Base-by-base conservation (phyloP, 352 stramenopile genomes). In the Aphanomyces invadans region DNA sequence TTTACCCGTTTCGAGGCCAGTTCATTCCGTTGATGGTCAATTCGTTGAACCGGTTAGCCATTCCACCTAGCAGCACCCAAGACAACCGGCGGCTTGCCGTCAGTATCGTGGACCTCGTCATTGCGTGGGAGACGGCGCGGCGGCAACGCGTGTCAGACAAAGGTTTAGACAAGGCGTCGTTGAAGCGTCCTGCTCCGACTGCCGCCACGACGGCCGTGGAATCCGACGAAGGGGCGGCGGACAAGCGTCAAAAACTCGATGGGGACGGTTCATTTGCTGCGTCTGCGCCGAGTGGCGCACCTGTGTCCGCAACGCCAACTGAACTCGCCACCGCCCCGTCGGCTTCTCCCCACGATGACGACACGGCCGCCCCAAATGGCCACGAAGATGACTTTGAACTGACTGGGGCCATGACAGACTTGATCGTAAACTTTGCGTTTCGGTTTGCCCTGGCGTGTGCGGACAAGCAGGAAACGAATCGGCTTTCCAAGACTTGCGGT, bases 11-110 rank as follows among this genome's bases (percentile, higher is more conserved):
- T 71, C 87, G 94, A 36, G 79, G 76, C 36, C 84, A 97, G 60
- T 98, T 99, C 74, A 83, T 98, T 21, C 83, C 90, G 28, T 87
- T 98, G 7, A 98, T 99, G 91, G 87, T 98, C 5, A 97, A 97
- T 59, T 98, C 90, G 38, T 74, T 99, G 15, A 98, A 95, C 53
- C 86, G 90, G 23, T 73, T 99, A 32, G 95, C 94, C n/a, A 91
- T 98, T 33, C 92, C 94, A 38, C 91, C 90, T 2, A 98, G 92
- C 72, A 92, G 80, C 66, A 88, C 90, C 19, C 77, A 88, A 21
- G 95, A 99, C 70, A 97, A 98, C 65, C 82, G 90, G 21, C 74
- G 89, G 25, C 81, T 99, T 38, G 86, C 92, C 5, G 83, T 99
- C 0, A 90, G 90, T 52, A 87, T 99, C 55, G 90, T 98, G 4